Evolutionary conservation across 2,329 filamentous ascomycete species (phyloP).

Genomic region (Penicillium digitatum): DNA sequence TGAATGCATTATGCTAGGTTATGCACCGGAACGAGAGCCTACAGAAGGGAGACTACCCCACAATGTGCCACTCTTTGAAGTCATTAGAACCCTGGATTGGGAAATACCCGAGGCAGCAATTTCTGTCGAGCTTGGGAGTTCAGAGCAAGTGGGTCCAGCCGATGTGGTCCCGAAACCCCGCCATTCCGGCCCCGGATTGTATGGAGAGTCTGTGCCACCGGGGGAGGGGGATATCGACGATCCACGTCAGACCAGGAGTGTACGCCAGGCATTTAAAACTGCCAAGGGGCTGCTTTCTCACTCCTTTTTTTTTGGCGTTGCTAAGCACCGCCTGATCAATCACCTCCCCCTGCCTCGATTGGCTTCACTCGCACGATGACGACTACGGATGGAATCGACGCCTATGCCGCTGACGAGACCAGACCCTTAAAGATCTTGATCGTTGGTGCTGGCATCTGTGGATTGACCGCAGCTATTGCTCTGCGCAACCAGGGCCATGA

Average conservation of each 20-base stretch:
- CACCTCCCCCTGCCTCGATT: not conserved
- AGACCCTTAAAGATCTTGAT: not conserved
- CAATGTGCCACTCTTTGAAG: no score
- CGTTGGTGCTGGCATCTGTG: not conserved
- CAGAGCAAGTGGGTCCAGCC: not conserved
- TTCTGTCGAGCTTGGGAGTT: not conserved
- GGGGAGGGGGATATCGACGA: not conserved
- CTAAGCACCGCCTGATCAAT: no score
- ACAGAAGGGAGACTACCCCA: not conserved
- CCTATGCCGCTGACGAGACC: not conserved
- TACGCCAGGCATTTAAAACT: not conserved
- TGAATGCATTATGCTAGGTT: no score
- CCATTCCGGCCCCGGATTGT: not conserved
- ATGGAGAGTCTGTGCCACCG: no score
- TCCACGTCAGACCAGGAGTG: not conserved
- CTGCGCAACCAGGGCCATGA: not conserved
- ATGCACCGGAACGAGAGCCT: no score
- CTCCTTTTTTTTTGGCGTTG: not conserved
- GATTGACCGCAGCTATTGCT: not conserved
- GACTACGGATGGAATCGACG: not conserved
- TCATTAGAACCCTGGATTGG: no score
- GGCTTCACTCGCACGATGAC: not conserved
- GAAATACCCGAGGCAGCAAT: not conserved
- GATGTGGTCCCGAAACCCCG: not conserved
- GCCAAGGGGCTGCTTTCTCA: not conserved